Conservation (phyloP, 2,329 filamentous ascomycete genomes). For the Colletotrichum gigasporum region DNA sequence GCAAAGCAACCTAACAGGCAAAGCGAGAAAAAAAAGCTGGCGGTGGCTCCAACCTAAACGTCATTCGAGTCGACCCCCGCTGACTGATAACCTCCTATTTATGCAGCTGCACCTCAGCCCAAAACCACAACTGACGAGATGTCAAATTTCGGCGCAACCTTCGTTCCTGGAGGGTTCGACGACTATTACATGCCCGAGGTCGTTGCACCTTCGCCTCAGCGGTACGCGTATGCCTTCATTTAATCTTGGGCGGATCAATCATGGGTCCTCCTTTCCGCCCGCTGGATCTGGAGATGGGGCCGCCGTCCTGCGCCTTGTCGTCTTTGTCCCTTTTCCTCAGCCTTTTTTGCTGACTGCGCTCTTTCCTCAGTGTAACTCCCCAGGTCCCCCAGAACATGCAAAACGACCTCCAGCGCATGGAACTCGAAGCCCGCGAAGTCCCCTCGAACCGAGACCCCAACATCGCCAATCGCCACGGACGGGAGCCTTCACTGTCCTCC, state of each 20-base stretch:
- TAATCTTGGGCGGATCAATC: slow-evolving; percentile 21
- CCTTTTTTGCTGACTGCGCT: slow-evolving; percentile 46
- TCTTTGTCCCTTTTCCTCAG: slow-evolving; percentile 17
- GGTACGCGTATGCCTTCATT: slow-evolving; percentile 51
- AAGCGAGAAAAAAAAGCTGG: slow-evolving; percentile 4
- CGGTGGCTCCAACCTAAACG: slow-evolving; percentile 29
- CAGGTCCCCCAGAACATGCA: slow-evolving; percentile 98
- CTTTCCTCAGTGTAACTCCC: slow-evolving; percentile 79
- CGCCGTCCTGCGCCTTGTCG: slow-evolving; percentile 4
- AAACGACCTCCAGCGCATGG: slow-evolving; percentile 89
- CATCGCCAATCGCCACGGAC: slow-evolving; percentile 45
- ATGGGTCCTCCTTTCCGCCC: slow-evolving; percentile 24
- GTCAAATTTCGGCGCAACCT: slow-evolving; percentile 63
- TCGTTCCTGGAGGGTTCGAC: slow-evolving; percentile 66
- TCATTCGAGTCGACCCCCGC: slow-evolving; percentile 37
- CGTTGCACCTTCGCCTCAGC: slow-evolving; percentile 65
- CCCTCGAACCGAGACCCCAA: slow-evolving; percentile 45
- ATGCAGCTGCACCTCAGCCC: slow-evolving; percentile 43
- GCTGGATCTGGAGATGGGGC: slow-evolving; percentile 28
- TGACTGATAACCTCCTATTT: slow-evolving; percentile 36
- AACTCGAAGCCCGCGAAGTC: slow-evolving; percentile 76
- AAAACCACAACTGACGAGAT: slow-evolving; percentile 49
- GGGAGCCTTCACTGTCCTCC: slow-evolving; percentile 55
- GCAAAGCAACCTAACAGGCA: slow-evolving; percentile 7
- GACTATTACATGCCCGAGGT: slow-evolving; percentile 71